Base-by-base conservation (phyloP, 129 eudicot genomes). In the Heracleum sosnowskyi region DNA sequence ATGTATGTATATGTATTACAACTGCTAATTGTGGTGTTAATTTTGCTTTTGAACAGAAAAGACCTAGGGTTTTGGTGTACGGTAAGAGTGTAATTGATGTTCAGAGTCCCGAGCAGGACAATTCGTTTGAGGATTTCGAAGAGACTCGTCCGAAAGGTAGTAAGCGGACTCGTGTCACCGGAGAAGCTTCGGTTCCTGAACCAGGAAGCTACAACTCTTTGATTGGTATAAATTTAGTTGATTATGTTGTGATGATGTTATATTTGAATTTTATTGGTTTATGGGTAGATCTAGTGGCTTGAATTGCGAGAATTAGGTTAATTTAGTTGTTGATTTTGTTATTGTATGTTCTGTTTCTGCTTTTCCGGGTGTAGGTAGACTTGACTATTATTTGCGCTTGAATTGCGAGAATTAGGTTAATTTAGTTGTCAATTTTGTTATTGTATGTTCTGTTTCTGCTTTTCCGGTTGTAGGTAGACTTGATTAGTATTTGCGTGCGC, bases 111-210 rank as follows among this genome's bases (percentile, higher is more conserved):
- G 97, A 86, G 68, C 69, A 69, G 22, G 97, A 81, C 33, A 96
- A 92, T 35, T 86, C 88, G 63, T 81, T 86, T 18, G 97, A 86
- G 5, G 96, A 90, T 6, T 83, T 92, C 12, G 89, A 90, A 37
- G 88, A 81, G 37, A 86, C 81, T 70, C 89, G 91, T 20, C 85
- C 87, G 36, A 90, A 80, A 81, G 81, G 82, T 68, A 92, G 4
- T n/a, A 74, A 88, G 85, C 84, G 87, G 1, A 81, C 47, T 45
- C 87, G 83, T 36, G 40, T 85, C 41, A 6, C 77, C 1, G 93
- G 87, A 77, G 92, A 81, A 24, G 66, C 88, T 62, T 73, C 85
- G 11, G 68, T 84, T 44, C 74, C 90, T 18, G 76, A 84, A 44
- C 78, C 70, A 16, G 78, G 66, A 34, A 51, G 42, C 72, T 78